Evolutionary conservation across 2,329 filamentous ascomycete genomes (phyloP), one percentile per base, ranked within the genome.

Genomic region (Phoma herbarum): DNA sequence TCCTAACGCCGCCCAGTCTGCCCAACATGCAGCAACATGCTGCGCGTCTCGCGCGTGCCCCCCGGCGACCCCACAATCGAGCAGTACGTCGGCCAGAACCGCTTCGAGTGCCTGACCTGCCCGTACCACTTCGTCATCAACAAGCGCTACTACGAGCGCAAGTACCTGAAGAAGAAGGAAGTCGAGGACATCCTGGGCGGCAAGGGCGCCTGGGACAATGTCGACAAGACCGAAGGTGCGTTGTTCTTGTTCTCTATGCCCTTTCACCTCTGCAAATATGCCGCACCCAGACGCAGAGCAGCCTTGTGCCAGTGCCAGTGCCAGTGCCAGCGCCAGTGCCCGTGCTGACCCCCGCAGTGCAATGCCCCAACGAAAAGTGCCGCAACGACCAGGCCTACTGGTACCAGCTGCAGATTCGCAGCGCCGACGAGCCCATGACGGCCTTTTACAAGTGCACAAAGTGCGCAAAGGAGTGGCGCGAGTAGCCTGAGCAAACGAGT

Each of bases 391-490:
- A 92, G 81, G 95, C 95, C 3, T 96, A 93, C 64, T 98, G 94
- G 82, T 96, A 93, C 82, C 92, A 97, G 83, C 88, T 98, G 69
- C 95, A 99, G 84, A 98, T 98, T 80, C 88, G 95, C 69, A 96
- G 92, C 83, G 95, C 95, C 51, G 95, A 99, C 80, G 95, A 99
- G 84, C 95, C 95, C 60, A 97, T 97, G 91, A 99, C 95, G 66
- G 94, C 88, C 60, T 98, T 98, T 79, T 96, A 90, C 80, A 95
- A 93, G 54, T 61, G 59, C 41, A 61, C 59, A 43, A 58, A 58
- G 20, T 61, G 59, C 35, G 59, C 54, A 16, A 61, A 61, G 46
- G 59, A 61, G 47, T 61, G 59, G 59, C 54, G 59, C 45, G 59
- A 61, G 35, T 61, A 54, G 46, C 10, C 6, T 18, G 18, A 42